These are phyloP conservation scores for Epichloe gansuensis DNA, from an alignment of 2,329 filamentous ascomycete genomes.

Conservation along the genomic window DNA sequence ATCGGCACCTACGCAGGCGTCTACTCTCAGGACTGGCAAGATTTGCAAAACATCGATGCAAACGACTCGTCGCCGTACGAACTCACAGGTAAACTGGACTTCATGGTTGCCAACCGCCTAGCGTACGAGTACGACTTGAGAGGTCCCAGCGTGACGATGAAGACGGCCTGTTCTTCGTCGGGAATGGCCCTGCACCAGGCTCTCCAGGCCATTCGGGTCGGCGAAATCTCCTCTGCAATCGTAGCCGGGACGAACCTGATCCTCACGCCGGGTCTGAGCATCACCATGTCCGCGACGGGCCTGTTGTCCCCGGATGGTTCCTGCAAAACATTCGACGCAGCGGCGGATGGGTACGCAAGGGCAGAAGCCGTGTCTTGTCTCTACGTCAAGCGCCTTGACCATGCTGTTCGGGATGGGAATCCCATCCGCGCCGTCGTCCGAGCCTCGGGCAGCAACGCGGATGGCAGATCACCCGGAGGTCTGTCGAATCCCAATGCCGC, in stretches of 20 bases:
- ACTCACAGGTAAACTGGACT: too few relatives aligned
- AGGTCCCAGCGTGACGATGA: constrained; percentile 36
- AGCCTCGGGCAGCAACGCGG: neutral
- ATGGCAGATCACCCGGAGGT: too few relatives aligned
- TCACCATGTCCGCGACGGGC: constrained; percentile 4
- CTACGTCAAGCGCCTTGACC: constrained; percentile 36
- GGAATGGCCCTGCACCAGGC: constrained; percentile 34
- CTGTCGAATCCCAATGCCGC: too few relatives aligned
- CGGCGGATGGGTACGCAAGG: constrained; percentile 37
- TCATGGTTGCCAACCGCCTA: constrained; percentile 27
- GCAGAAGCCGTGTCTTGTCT: constrained; percentile 41
- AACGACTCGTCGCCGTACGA: too few relatives aligned
- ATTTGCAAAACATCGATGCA: too few relatives aligned
- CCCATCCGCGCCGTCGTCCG: constrained; percentile 27
- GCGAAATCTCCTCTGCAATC: constrained; percentile 30
- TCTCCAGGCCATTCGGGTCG: constrained; percentile 31
- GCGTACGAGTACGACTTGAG: constrained; percentile 40
- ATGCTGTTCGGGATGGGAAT: constrained; percentile 37
- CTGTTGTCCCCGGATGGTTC: neutral
- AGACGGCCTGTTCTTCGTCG: constrained; percentile 37
- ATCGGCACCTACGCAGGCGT: too few relatives aligned
- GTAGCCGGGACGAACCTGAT: constrained; percentile 22
- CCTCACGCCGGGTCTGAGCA: neutral
- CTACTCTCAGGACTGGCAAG: too few relatives aligned
- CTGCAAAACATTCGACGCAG: constrained; percentile 18